Evolutionary conservation across 129 eudicot species (phyloP), one percentile per base, ranked within the genome.

Genomic region (Pseudognaphalium luteoalbum): DNA sequence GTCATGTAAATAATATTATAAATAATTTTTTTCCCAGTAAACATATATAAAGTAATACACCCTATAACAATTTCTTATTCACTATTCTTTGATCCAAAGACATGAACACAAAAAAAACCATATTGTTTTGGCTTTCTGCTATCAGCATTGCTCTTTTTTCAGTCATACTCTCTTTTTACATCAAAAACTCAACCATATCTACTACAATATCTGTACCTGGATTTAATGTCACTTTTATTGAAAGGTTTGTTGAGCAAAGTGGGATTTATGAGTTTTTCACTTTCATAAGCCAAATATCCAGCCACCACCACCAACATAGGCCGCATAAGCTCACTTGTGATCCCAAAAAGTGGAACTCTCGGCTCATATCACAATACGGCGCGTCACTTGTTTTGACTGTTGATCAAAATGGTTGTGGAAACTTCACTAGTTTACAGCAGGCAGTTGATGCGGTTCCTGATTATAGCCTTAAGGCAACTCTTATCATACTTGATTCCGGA

Each of bases 381-480:
- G 87, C 91, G 72, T 61, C 78, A 30, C 90, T 70, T 62, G 85
- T 87, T 35, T 74, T 85, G 62, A 91, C 93, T 0, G 98, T 91
- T 17, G 96, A 81, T 71, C 72, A 34, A 44, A 83, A 84, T 33
- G 97, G 90, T 25, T 91, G 98, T 70, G 96, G 86, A 56, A 94
- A 91, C 78, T 94, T 94, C 42, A 91, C 84, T 59, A 94, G 88
- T 70, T 66, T 91, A 42, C 98, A 94, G 37, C 81, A 89, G 77
- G 98, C 98, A 11, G 85, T 94, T 17, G 97, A 94, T 80, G 83
- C 87, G 9, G 89, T 85, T 54, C 93, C 97, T 69, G 89, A 94
- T 81, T 75, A 70, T 70, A 94, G 90, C 81, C 35, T 19, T 35
- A 22, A 81, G 15, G 68, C 83, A 72, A 91, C 93, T 35, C 90